phyloP scores from a whole-genome alignment of 768 basidiomycete species.

The Pleurotus salmoneostramineus region DNA sequence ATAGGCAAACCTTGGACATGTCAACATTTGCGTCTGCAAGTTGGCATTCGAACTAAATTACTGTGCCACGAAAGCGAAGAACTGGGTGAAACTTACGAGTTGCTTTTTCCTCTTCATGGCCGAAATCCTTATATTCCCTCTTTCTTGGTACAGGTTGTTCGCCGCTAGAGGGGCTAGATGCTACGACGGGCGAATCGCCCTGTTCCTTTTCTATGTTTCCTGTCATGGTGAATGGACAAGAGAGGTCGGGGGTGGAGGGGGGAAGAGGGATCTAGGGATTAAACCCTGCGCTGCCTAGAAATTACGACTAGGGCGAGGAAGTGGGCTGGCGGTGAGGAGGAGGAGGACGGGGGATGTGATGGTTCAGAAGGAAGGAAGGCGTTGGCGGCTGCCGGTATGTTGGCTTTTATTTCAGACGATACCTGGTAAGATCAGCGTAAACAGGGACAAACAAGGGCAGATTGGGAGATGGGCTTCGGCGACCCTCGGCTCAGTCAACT shows the following conservation, averaged over 20 bases:
- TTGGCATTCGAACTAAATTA: constrained; percentile 12
- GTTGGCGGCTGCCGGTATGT: constrained; percentile 9
- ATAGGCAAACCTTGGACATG: constrained; percentile 62
- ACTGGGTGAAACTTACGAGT: constrained; percentile 50
- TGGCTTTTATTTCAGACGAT: constrained; percentile 10
- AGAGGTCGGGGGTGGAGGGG: constrained; percentile 15
- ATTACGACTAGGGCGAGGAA: background rate
- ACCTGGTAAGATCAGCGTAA: constrained; percentile 3
- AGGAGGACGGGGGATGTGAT: constrained; percentile 6
- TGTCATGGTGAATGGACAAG: constrained; percentile 24
- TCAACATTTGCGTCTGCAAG: constrained; percentile 77
- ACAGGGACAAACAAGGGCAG: constrained; percentile 5
- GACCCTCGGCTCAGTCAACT: constrained; percentile 1
- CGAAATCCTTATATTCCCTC: constrained; percentile 87
- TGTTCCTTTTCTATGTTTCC: constrained; percentile 63
- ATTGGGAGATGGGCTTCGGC: background rate
- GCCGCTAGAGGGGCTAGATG: constrained; percentile 20
- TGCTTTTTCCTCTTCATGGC: constrained; percentile 64
- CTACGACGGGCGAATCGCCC: constrained; percentile 44
- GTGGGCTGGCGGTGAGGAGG: background rate
- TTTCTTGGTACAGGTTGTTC: constrained; percentile 37
- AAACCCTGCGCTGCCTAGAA: constrained; percentile 6
- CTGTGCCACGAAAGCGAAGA: constrained; percentile 8
- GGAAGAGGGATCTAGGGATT: constrained; percentile 2
- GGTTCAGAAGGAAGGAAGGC: constrained; percentile 7